Evolutionary conservation across 148 eudicot genomes (phyloP).

Genomic region (Oxyria digyna): DNA sequence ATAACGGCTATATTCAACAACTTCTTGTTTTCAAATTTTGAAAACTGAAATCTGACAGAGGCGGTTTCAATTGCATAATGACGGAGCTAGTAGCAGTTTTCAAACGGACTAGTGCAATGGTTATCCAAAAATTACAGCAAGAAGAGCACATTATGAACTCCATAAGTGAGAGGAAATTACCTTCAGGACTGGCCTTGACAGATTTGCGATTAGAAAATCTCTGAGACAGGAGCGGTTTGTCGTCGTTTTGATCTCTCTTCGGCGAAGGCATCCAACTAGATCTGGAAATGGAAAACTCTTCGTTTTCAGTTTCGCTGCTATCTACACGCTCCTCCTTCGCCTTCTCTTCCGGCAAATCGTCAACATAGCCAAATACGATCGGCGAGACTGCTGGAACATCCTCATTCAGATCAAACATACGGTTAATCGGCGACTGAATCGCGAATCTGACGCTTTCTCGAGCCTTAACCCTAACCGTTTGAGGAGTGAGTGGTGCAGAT

Average conservation of each 20-base stretch:
- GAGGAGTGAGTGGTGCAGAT: neutral
- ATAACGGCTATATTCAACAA: conserved; percentile 2
- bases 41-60: neutral
- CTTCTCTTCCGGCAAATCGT: neutral
- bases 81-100: neutral
- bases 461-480: neutral
- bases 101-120: neutral
- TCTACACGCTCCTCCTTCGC: neutral
- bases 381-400: neutral
- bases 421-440: conserved; percentile 10
- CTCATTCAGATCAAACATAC: neutral
- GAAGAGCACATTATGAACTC: neutral
- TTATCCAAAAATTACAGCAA: too few relatives aligned
- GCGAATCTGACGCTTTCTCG: neutral
- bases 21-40: neutral
- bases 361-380: conserved; percentile 1
- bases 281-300: conserved; percentile 2
- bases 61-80: neutral
- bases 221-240: conserved; percentile 6
- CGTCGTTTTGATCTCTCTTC: neutral
- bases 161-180: conserved; percentile 14
- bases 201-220: conserved; percentile 3
- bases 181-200: conserved; percentile 32
- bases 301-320: neutral
- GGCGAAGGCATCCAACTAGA: conserved; percentile 3